phyloP scores from a whole-genome alignment of 306 rosid species.

The Delonix regia region DNA sequence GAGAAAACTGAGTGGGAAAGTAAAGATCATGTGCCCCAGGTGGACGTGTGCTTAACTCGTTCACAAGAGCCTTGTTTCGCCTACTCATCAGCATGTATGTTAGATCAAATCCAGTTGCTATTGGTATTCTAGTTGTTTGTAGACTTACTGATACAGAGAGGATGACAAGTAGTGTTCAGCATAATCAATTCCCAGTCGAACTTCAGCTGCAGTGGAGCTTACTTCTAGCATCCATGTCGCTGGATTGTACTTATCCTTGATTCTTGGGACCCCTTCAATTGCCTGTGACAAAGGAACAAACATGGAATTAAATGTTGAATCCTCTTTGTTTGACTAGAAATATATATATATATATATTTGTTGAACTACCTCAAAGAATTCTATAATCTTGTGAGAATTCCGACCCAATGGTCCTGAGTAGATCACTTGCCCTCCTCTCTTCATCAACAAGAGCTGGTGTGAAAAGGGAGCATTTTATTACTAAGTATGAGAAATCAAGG shows the following conservation, averaged over 20 bases:
- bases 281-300: slow-evolving; percentile 42
- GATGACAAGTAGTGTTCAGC: slow-evolving; percentile 62
- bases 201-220: slow-evolving; percentile 65
- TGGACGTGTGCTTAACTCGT: slow-evolving; percentile 62
- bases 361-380: slow-evolving; percentile 69
- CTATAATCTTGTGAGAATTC: slow-evolving; percentile 62
- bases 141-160: slow-evolving; percentile 53
- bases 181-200: slow-evolving; percentile 56
- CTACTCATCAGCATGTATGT: slow-evolving; percentile 48
- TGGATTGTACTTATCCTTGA: slow-evolving; percentile 66
- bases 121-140: neutral
- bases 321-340: neutral
- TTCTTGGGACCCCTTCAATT: slow-evolving; percentile 61
- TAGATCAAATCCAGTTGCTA: neutral
- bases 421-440: slow-evolving; percentile 85
- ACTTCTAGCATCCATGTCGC: slow-evolving; percentile 86
- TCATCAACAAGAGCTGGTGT: slow-evolving; percentile 67
- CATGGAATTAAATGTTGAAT: slow-evolving; percentile 5
- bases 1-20: slow-evolving; percentile 69
- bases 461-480: neutral
- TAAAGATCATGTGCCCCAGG: slow-evolving; percentile 63
- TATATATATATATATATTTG: neutral
- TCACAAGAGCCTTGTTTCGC: slow-evolving; percentile 68
- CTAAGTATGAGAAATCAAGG: neutral
- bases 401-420: slow-evolving; percentile 79